These are phyloP conservation scores for Heteromeles arbutifolia DNA, from an alignment of 306 rosid species.

Conservation along the genomic window DNA sequence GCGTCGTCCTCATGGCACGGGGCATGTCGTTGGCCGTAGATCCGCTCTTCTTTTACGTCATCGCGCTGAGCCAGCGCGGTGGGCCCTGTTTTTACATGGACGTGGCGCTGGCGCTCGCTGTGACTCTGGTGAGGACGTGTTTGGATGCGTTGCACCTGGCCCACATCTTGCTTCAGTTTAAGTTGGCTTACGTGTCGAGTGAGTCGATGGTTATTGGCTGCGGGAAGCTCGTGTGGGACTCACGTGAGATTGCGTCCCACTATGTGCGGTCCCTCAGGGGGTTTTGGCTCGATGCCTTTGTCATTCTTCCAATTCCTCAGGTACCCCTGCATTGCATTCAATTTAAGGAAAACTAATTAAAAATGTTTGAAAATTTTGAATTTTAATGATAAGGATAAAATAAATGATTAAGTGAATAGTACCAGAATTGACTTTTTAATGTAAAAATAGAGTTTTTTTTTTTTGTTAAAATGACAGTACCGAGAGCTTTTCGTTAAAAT, in stretches of 20 bases:
- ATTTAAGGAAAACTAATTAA: too few species aligned
- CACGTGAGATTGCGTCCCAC: conserved; percentile 15
- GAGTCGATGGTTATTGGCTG: conserved; percentile 27
- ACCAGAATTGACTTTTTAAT: too few species aligned
- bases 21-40: conserved; percentile 26
- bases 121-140: conserved; percentile 19
- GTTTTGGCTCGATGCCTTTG: conserved; percentile 33
- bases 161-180: conserved; percentile 26
- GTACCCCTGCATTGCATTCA: background rate
- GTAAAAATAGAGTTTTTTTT: too few species aligned
- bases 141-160: conserved; percentile 26
- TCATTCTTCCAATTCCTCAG: conserved; percentile 32
- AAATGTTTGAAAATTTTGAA: too few species aligned
- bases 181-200: conserved; percentile 27
- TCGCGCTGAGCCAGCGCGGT: conserved; percentile 14
- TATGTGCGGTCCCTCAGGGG: conserved; percentile 20
- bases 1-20: conserved; percentile 27
- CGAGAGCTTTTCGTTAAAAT: too few species aligned
- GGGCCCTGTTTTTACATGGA: conserved; percentile 27
- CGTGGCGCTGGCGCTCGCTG: conserved; percentile 12
- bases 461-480: too few species aligned
- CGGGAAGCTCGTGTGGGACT: conserved; percentile 34
- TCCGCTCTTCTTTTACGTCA: conserved; percentile 31
- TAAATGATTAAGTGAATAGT: too few species aligned
- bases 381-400: too few species aligned